These are phyloP conservation scores for Metschnikowia arizonensis DNA, from an alignment of 805 yeast genomes.

Conservation along the genomic window DNA sequence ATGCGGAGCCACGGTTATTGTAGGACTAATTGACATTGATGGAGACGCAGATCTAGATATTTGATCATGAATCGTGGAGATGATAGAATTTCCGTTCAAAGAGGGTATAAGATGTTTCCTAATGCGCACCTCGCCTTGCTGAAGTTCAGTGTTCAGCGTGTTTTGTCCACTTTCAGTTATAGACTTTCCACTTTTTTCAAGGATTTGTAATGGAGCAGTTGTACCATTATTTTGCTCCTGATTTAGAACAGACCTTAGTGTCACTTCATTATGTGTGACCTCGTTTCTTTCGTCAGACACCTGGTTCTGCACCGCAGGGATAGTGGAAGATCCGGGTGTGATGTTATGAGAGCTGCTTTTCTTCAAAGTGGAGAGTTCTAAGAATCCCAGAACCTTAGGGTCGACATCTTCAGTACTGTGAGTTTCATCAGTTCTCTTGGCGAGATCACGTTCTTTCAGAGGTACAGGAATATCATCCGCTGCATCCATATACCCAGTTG, in stretches of 20 bases:
- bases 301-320: not conserved
- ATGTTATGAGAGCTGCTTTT: not conserved
- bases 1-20: not conserved
- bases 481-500: not conserved
- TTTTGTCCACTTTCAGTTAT: not conserved
- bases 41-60: constrained; percentile 11
- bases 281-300: not conserved
- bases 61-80: constrained; percentile 10
- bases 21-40: not conserved
- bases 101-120: not conserved
- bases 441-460: not conserved
- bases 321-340: not conserved
- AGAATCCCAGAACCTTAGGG: not conserved
- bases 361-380: not conserved
- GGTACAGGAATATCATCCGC: not conserved
- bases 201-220: not conserved
- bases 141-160: not conserved
- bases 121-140: not conserved
- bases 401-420: not conserved
- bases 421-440: not conserved
- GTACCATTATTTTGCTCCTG: not conserved
- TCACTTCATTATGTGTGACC: not conserved
- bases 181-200: not conserved
- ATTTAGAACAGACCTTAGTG: not conserved
- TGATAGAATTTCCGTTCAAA: constrained; percentile 8